Base-by-base conservation (phyloP, 805 yeast genomes). In the Lipomyces lipofer region DNA sequence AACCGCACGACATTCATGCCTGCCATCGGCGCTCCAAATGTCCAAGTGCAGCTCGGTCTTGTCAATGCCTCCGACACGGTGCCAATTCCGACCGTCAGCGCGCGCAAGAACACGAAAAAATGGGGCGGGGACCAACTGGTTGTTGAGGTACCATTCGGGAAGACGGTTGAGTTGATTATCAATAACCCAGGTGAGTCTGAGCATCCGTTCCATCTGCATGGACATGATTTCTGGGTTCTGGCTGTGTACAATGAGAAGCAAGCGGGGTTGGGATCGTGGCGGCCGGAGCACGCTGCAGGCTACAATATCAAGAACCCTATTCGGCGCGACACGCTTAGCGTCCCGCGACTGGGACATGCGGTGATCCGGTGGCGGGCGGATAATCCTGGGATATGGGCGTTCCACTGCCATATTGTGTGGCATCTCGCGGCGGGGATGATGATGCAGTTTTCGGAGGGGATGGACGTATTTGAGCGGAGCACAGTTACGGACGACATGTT, bases 321-420 rank as follows among this genome's bases (percentile, higher is more conserved):
- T 82, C 74, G 80, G 56, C 84, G 99, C 75, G 99, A 92, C 69
- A 81, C 86, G 8, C 73, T 86, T 8, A 84, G 83, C 63, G 88
- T 86, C 44, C 79, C 82, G 69, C 88, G 95, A 27, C 86, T 86
- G 67, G 90, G 96, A 1, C 84, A 88, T 74, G 80, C 89, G 66
- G 90, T 88, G 28, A 67, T 92, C 60, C 81, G 98, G 70, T 92
- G 89, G 77, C 81, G 80, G 67, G 96, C 97, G 46, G 84, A 86
- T 69, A 92, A 92, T 71, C 99, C 98, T 27, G 99, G 99, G 75
- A 88, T 90, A 25, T 92, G 98, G 99, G 81, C 84, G 71, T 92
- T 94, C 92, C 99, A 92, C 75, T 92, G 99, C 74, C 99, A 92
- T 71, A 86, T 94, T 66, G 97, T 92, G 70, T 92, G 98, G 99